Evolutionary conservation across 208 protist genomes (phyloP).

Genomic region (Leishmania tarentolae): DNA sequence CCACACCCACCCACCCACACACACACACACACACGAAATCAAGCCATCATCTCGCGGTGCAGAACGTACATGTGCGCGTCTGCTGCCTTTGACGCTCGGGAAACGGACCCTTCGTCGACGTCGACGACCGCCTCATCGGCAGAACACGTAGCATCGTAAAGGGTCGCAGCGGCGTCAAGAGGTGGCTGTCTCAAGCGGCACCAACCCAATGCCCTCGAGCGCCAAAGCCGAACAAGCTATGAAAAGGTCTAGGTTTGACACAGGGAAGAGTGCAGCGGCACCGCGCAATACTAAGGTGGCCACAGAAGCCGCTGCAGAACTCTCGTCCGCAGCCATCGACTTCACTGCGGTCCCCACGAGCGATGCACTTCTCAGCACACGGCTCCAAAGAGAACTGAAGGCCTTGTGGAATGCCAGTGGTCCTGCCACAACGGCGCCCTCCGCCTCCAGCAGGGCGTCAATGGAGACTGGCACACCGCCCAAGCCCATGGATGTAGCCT

Average conservation of each 20-base stretch:
- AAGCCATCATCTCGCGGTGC: background rate
- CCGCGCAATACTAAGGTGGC: background rate
- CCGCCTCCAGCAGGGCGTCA: background rate
- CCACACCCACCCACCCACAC: no score
- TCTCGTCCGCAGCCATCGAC: background rate
- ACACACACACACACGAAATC: no score
- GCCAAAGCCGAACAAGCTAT: background rate
- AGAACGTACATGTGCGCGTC: background rate
- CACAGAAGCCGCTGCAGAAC: background rate
- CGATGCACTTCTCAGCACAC: conserved; percentile 22
- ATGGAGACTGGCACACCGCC: background rate
- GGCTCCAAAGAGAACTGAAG: conserved; percentile 29
- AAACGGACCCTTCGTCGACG: background rate
- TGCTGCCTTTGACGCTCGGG: background rate
- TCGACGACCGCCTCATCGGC: background rate
- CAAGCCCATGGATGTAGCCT: background rate
- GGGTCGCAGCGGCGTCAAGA: background rate
- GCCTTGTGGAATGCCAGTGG: conserved; percentile 28
- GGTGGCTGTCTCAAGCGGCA: background rate
- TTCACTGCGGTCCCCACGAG: conserved; percentile 15
- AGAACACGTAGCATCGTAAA: conserved; percentile 1
- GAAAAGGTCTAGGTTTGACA: conserved; percentile 10
- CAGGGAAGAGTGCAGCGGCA: background rate
- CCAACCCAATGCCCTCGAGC: background rate
- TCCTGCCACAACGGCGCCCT: background rate